Percentiles rank a stretch among this genome's conserved stretches.
These are phyloP conservation scores for Populus trichocarpa DNA, from an alignment of 441 rosid genomes.

Conservation along the genomic window DNA sequence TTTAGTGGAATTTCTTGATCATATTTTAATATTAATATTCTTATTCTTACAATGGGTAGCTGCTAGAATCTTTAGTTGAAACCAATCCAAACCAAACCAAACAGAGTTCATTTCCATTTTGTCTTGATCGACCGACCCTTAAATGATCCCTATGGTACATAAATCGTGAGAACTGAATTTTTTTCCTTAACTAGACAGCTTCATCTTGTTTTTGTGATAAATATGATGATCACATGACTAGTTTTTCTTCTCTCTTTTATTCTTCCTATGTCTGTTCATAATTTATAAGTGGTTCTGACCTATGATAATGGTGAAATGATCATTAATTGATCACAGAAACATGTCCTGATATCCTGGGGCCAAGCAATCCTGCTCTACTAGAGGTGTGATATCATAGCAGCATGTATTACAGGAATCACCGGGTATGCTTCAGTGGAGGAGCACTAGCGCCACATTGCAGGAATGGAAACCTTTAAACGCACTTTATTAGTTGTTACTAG, in stretches of 20 bases:
- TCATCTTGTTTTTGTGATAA: not conserved
- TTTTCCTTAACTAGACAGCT: not conserved
- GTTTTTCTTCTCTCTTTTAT: not conserved
- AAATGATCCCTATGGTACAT: not conserved
- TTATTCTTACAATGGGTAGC: constrained; percentile 14
- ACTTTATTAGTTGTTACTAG: not conserved
- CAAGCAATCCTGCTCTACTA: not conserved
- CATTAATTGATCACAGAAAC: not conserved
- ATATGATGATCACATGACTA: not conserved
- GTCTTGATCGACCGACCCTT: not conserved
- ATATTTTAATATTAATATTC: not conserved
- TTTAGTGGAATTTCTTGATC: constrained; percentile 20
- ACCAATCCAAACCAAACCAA: not conserved
- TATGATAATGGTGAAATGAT: not conserved
- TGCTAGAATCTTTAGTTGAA: constrained; percentile 35
- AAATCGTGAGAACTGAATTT: not conserved
- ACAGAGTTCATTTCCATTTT: not conserved
- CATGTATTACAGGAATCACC: not conserved
- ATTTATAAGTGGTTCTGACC: not conserved
- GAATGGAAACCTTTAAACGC: not conserved
- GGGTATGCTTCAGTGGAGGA: not conserved
- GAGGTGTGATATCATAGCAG: not conserved
- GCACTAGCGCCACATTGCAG: not conserved
- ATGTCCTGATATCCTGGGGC: not conserved
- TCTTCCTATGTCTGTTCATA: not conserved